A percentile compares a stretch with the other conserved stretches of the same genome.
Conservation (phyloP, 768 basidiomycete species). For the Lentinula sp. region DNA sequence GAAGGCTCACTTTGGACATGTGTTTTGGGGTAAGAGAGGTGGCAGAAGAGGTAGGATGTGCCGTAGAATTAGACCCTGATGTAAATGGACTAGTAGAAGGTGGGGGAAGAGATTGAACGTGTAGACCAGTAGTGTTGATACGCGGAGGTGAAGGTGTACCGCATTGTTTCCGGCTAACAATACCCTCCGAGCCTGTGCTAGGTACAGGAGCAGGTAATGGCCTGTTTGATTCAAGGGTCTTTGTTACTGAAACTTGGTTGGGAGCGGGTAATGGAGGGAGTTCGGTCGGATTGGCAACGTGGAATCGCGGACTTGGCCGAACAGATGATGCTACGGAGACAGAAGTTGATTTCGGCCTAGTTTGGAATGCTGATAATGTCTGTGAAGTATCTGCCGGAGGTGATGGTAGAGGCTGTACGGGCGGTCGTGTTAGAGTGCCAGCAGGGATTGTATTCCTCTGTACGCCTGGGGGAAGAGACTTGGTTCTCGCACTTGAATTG, state of each 20-base stretch:
- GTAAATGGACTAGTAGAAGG: background rate
- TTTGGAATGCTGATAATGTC: background rate
- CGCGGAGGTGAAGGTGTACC: background rate
- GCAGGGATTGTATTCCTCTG: background rate
- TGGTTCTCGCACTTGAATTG: background rate
- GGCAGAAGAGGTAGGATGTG: background rate
- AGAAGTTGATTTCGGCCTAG: background rate
- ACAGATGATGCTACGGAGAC: background rate
- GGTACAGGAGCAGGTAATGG: background rate
- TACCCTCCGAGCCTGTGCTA: background rate
- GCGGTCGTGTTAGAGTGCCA: background rate
- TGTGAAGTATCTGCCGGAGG: background rate
- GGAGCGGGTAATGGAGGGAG: background rate
- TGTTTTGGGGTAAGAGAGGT: background rate
- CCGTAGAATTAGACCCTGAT: background rate
- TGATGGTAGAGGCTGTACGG: background rate
- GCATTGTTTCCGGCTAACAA: background rate
- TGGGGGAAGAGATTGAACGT: background rate
- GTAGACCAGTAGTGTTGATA: conserved; percentile 1
- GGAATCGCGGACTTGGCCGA: conserved; percentile 6
- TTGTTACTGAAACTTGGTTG: background rate
- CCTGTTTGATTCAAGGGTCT: background rate
- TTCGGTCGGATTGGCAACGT: conserved; percentile 6
- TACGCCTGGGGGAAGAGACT: background rate
- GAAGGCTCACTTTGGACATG: conserved; percentile 1